A percentile compares a stretch with the other conserved stretches of the same genome.
phyloP scores from a whole-genome alignment of 345 rosid genomes.

The Xanthoceras sorbifolium region DNA sequence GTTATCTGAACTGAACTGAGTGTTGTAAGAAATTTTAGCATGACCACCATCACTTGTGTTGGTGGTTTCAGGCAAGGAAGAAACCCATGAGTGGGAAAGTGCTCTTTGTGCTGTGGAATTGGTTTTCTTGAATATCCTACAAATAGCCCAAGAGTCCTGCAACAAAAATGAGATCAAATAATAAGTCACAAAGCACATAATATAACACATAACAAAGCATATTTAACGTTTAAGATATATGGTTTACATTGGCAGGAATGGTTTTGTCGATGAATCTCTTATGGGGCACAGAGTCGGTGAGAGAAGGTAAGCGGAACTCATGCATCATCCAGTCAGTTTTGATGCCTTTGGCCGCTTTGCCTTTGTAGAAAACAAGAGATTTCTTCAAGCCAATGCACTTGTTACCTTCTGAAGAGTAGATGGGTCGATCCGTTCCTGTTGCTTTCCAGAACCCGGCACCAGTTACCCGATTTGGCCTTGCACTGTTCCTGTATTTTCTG shows the following conservation, averaged over 20 bases:
- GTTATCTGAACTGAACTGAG: slow-evolving; percentile 37
- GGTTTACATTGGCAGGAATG: slow-evolving; percentile 62
- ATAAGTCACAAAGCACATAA: background rate
- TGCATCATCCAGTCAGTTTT: slow-evolving; percentile 99
- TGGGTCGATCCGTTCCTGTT: slow-evolving; percentile 90
- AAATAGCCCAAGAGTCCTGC: slow-evolving; percentile 95
- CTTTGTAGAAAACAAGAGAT: slow-evolving; percentile 87
- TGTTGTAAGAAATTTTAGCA: slow-evolving; percentile 28
- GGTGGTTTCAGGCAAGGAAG: slow-evolving; percentile 45
- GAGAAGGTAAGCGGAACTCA: slow-evolving; percentile 87
- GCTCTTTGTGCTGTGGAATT: slow-evolving; percentile 73
- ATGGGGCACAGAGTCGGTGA: slow-evolving; percentile 41
- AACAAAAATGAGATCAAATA: background rate
- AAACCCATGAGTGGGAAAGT: slow-evolving; percentile 71
- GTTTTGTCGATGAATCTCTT: slow-evolving; percentile 52
- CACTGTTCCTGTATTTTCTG: slow-evolving; percentile 87
- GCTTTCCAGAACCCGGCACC: slow-evolving; percentile 96
- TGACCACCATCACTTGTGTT: slow-evolving; percentile 29
- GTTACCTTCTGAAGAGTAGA: slow-evolving; percentile 71
- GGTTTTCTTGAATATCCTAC: slow-evolving; percentile 89
- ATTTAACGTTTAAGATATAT: background rate
- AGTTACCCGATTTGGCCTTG: slow-evolving; percentile 85
- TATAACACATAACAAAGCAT: background rate
- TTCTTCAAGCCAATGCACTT: slow-evolving; percentile 91
- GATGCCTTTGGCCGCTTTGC: slow-evolving; percentile 86